Evolutionary conservation across 805 yeast genomes (phyloP), one percentile per base, ranked within the genome.

Genomic region (Lipomyces sp.): DNA sequence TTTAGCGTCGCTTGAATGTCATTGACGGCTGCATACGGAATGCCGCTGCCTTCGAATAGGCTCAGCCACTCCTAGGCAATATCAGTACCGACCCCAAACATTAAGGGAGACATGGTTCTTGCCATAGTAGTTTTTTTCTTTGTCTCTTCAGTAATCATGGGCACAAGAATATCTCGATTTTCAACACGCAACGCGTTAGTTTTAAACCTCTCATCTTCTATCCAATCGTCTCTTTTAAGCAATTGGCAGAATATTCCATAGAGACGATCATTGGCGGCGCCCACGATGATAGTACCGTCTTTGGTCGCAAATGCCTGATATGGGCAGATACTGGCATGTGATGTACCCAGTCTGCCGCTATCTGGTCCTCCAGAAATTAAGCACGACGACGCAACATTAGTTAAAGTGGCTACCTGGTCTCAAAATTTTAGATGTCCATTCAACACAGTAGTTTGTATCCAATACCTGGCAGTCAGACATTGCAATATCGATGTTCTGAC

Each of bases 241-340:
- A 76, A 75, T 34, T 75, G 78, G 57, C 80, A 73, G 56, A 78
- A 64, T 37, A 72, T 69, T 6, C 77, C 61, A 69, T 76, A 79
- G 57, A 79, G 72, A 55, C 75, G 76, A 69, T 80, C 82, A 66
- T 80, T 80, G 1, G 82, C 82, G 24, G 81, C 81, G 11, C 82
- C 81, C 57, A 80, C 76, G 79, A 80, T 77, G 37, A 80, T 76
- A 29, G 78, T 79, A 50, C 77, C 80, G 24, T 72, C 73, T 5
- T 66, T 71, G 5, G 82, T 80, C 7, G 75, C 77, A 63, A 80
- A 80, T 1, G 80, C 79, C 70, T 80, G 80, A 69, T 80, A 80
- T 4, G 82, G 82, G 50, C 78, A 76, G 39, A 80, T 80, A 11
- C 80, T 74, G 0, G 82, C 81, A 67, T 80, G 82, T 0, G 80